These are phyloP conservation scores for Cercospora brassicicola DNA, from an alignment of 2,329 filamentous ascomycete species.

Conservation along the genomic window DNA sequence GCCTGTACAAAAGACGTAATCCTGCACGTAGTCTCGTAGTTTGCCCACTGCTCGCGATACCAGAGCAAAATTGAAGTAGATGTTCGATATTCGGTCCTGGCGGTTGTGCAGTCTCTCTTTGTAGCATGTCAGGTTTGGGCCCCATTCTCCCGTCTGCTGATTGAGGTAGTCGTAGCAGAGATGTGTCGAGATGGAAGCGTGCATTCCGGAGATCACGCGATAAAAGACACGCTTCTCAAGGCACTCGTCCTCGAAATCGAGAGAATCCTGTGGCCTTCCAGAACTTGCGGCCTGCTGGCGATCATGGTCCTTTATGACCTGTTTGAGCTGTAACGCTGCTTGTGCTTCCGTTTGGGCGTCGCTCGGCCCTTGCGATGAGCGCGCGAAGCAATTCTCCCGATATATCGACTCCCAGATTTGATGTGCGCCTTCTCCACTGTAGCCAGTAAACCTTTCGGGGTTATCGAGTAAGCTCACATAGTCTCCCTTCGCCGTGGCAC, in stretches of 20 bases:
- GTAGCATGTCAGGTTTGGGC: constrained; percentile 87
- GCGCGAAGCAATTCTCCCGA: constrained; percentile 88
- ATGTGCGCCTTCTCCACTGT: constrained; percentile 76
- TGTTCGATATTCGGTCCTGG: constrained; percentile 90
- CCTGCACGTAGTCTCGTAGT: constrained; percentile 74
- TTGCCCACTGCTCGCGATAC: constrained; percentile 89
- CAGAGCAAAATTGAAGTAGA: constrained; percentile 99
- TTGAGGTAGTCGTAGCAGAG: constrained; percentile 96
- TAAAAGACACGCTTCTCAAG: constrained; percentile 99
- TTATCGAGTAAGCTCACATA: constrained; percentile 94
- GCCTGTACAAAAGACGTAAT: constrained; percentile 89
- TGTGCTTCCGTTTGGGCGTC: constrained; percentile 45
- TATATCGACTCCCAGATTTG: constrained; percentile 98
- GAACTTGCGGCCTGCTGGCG: constrained; percentile 46
- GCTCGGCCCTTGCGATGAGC: constrained; percentile 35
- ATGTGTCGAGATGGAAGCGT: constrained; percentile 94
- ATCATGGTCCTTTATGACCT: constrained; percentile 54
- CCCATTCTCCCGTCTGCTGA: constrained; percentile 90
- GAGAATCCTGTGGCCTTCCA: constrained; percentile 60
- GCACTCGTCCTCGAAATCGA: constrained; percentile 86
- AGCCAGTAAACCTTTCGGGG: constrained; percentile 93
- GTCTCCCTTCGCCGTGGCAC: constrained; percentile 80
- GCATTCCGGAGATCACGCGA: constrained; percentile 93
- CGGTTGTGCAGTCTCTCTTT: constrained; percentile 76
- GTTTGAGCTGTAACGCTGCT: constrained; percentile 62